A percentile compares a stretch with the other conserved stretches of the same genome.
Evolutionary conservation across 192 early-diverging fungal species (phyloP).

Genomic region (Coemansia sp.): DNA sequence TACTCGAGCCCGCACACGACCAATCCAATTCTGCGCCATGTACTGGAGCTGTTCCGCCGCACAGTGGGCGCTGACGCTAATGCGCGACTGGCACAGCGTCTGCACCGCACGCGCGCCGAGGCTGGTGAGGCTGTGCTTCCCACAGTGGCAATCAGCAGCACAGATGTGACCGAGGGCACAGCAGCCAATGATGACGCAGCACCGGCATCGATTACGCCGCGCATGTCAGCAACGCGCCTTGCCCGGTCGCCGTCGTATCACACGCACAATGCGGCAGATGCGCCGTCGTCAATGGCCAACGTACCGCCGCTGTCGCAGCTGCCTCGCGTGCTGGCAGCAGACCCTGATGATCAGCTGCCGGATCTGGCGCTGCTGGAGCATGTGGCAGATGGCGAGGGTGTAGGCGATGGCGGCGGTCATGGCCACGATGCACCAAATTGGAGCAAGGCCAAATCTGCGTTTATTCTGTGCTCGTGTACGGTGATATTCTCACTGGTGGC

Average conservation of each 20-base stretch:
- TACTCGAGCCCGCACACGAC: constrained; percentile 53
- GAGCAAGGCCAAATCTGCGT: constrained; percentile 74
- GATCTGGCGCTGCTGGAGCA: constrained; percentile 42
- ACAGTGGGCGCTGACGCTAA: constrained; percentile 23
- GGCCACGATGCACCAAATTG: constrained; percentile 92
- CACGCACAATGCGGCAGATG: constrained; percentile 25
- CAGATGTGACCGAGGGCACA: constrained; percentile 6
- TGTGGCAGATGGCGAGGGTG: constrained; percentile 55
- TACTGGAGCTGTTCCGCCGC: constrained; percentile 65
- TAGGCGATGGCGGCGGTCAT: constrained; percentile 64
- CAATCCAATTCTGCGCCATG: constrained; percentile 52
- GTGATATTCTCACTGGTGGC: constrained; percentile 85
- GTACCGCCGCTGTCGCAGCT: constrained; percentile 51
- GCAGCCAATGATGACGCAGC: neutral
- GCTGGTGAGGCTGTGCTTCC: neutral
- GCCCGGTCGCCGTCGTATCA: constrained; percentile 14
- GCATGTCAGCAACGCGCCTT: constrained; percentile 8
- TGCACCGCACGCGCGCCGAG: constrained; percentile 15
- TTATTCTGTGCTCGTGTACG: constrained; percentile 81
- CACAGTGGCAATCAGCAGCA: neutral
- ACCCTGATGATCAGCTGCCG: constrained; percentile 51
- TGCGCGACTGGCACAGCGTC: constrained; percentile 15
- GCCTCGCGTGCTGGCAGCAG: constrained; percentile 53
- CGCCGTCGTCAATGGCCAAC: constrained; percentile 51
- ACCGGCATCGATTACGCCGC: constrained; percentile 1